A percentile compares a stretch with the other conserved stretches of the same genome.
Conservation (phyloP, 306 rosid species). For the Echinosophora koreensis region DNA sequence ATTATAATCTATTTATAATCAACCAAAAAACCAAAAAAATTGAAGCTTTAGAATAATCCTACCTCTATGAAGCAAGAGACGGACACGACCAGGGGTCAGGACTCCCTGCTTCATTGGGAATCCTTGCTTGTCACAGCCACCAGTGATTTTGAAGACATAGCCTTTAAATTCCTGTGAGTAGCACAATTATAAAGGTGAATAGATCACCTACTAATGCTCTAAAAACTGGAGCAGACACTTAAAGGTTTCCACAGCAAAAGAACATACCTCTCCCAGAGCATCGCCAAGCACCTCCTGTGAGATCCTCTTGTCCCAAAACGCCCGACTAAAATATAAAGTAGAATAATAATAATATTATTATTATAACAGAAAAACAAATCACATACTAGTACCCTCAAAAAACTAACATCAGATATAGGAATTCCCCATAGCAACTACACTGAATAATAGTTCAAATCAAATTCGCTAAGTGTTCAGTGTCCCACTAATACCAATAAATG, state of each 20-base stretch:
- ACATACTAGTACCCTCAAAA: too few relatives aligned
- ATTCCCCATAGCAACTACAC: not conserved
- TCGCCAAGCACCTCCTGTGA: conserved; percentile 55
- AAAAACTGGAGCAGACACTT: not conserved
- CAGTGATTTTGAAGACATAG: conserved; percentile 53
- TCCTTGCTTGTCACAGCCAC: conserved; percentile 56
- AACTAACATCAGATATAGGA: not conserved
- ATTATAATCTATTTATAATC: not conserved
- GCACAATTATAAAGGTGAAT: not conserved
- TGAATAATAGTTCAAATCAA: not conserved
- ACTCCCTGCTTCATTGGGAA: conserved; percentile 60
- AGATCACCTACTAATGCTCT: not conserved
- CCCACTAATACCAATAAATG: not conserved
- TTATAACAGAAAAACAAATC: not conserved
- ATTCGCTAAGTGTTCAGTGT: not conserved
- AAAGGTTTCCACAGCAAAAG: not conserved
- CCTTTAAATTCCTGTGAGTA: conserved; percentile 47
- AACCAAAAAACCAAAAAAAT: not conserved
- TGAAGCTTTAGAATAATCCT: not conserved
- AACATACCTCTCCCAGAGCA: conserved; percentile 50
- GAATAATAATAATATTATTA: not conserved
- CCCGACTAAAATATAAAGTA: conserved; percentile 28
- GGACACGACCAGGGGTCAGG: conserved; percentile 55
- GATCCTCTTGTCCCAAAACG: conserved; percentile 57
- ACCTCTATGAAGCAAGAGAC: conserved; percentile 56